Conservation (phyloP, 2,329 filamentous ascomycete species). For the Macrophomina tecta region DNA sequence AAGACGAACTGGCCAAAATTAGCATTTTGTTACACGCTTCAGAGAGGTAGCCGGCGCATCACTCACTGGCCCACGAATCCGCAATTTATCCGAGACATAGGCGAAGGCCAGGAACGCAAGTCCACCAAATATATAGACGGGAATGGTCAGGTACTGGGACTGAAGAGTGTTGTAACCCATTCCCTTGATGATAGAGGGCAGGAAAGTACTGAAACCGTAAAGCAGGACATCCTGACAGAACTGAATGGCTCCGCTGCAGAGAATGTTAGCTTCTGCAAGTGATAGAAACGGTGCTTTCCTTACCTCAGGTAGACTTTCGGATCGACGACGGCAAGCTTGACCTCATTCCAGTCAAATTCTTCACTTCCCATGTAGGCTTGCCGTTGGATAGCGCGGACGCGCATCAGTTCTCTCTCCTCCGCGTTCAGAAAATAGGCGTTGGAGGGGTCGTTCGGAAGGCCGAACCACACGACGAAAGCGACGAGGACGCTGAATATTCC, state of each 20-base stretch:
- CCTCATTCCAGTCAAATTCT: conserved; percentile 58
- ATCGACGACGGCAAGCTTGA: conserved; percentile 55
- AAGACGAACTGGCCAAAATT: conserved; percentile 26
- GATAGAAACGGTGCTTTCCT: not conserved
- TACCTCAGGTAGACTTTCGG: conserved; percentile 56
- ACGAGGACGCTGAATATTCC: conserved; percentile 34
- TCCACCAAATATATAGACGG: conserved; percentile 61
- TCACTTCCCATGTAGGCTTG: conserved; percentile 58
- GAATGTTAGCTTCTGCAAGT: not conserved
- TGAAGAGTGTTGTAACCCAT: conserved; percentile 60
- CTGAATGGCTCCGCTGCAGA: conserved; percentile 51
- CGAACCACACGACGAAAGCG: conserved; percentile 50
- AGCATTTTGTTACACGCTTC: not conserved
- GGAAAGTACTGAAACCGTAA: conserved; percentile 65
- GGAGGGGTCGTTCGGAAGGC: conserved; percentile 54
- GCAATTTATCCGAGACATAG: conserved; percentile 53
- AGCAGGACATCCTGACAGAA: conserved; percentile 61
- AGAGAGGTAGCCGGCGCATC: not conserved
- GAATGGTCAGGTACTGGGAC: conserved; percentile 62
- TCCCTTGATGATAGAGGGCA: conserved; percentile 61
- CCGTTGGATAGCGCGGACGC: conserved; percentile 51
- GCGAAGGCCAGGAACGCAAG: conserved; percentile 54
- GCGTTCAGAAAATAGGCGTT: conserved; percentile 57
- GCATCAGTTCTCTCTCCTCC: conserved; percentile 59
- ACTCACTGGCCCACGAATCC: conserved; percentile 32